Percentiles rank a stretch among this genome's conserved stretches.
Conservation (phyloP, 192 early-diverging fungal genomes). For the Coemansia sp. region DNA sequence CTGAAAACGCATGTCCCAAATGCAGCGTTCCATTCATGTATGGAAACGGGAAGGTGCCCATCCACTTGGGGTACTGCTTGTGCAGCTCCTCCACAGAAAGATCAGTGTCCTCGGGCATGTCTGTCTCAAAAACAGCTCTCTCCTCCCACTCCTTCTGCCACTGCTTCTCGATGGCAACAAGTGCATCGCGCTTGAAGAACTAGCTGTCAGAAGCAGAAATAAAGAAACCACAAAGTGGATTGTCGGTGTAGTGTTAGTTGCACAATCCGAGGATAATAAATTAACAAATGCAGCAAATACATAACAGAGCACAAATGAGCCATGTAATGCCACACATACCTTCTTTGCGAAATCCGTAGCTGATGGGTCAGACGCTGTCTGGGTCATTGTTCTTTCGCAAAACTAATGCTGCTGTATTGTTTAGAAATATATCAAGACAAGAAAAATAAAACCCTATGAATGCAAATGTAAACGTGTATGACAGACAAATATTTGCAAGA, state of each 20-base stretch:
- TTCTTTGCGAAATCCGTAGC: conserved; percentile 1
- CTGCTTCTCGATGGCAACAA: conserved; percentile 72
- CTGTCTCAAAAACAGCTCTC: conserved; percentile 74
- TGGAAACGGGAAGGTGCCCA: conserved; percentile 95
- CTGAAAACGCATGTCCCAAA: conserved; percentile 93
- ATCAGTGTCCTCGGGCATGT: conserved; percentile 71
- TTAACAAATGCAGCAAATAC: neutral
- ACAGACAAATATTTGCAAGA: too few species aligned
- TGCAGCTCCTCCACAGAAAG: conserved; percentile 60
- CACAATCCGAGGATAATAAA: neutral
- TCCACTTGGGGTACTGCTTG: conserved; percentile 78
- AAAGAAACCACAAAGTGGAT: neutral
- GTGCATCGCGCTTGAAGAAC: conserved; percentile 78
- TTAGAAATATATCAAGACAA: too few species aligned
- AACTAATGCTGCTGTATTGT: neutral
- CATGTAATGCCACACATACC: neutral
- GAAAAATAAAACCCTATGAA: too few species aligned
- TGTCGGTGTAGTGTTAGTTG: neutral
- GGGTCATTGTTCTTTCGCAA: neutral
- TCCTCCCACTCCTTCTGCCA: conserved; percentile 81
- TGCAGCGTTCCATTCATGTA: conserved; percentile 96
- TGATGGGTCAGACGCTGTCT: neutral
- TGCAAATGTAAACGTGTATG: too few species aligned
- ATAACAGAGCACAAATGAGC: neutral
- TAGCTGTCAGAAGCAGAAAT: conserved; percentile 12